Percentiles rank a stretch among this genome's conserved stretches.
phyloP scores from a whole-genome alignment of 768 basidiomycete species.

The Chalciporus chontae region DNA sequence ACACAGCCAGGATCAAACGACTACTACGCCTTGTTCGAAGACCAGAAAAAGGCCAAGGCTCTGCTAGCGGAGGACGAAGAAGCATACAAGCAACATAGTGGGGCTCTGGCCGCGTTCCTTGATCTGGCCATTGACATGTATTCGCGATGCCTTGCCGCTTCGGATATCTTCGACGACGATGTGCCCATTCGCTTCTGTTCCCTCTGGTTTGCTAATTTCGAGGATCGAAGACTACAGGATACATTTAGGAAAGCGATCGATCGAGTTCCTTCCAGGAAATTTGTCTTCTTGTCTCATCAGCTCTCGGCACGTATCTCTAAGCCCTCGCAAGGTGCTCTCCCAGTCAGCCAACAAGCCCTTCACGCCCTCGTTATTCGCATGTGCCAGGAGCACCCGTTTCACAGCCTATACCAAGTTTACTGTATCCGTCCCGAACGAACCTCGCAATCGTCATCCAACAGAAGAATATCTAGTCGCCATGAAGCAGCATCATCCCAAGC shows the following conservation, averaged over 20 bases:
- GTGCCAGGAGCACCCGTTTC: constrained; percentile 90
- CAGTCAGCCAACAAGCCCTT: constrained; percentile 54
- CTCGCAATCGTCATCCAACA: constrained; percentile 18
- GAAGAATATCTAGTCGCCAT: constrained; percentile 47
- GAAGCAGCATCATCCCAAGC: constrained; percentile 34
- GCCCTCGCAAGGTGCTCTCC: constrained; percentile 24
- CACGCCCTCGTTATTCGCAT: constrained; percentile 67
- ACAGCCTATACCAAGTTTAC: constrained; percentile 86
- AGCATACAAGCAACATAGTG: constrained; percentile 37
- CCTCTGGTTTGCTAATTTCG: constrained; percentile 89
- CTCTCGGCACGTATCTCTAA: constrained; percentile 83
- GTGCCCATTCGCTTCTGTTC: constrained; percentile 80
- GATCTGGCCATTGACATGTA: constrained; percentile 82
- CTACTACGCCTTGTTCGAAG: constrained; percentile 32
- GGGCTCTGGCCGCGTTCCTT: constrained; percentile 59
- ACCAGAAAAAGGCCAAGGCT: constrained; percentile 41
- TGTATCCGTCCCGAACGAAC: constrained; percentile 51
- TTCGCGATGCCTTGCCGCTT: constrained; percentile 64
- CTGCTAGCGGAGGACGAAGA: constrained; percentile 54
- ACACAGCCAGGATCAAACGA: constrained; percentile 17
- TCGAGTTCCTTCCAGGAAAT: constrained; percentile 79
- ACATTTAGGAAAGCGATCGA: constrained; percentile 44
- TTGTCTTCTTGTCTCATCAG: constrained; percentile 91
- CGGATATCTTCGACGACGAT: constrained; percentile 73
- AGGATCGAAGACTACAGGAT: constrained; percentile 46